These are phyloP conservation scores for Leccinum sublutescens DNA, from an alignment of 768 basidiomycete species.

Conservation along the genomic window DNA sequence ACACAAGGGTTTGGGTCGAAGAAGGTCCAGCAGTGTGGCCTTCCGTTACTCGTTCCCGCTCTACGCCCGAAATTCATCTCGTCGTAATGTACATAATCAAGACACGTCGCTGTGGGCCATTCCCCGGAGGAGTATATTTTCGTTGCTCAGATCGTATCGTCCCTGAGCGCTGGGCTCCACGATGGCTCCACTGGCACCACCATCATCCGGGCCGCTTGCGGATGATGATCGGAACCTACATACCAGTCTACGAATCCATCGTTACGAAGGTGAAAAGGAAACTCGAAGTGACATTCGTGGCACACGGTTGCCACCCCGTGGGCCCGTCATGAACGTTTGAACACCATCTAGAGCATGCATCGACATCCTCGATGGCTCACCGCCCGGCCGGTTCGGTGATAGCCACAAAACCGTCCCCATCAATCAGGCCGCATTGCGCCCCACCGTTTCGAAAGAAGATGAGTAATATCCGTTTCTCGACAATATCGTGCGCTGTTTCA, in stretches of 20 bases:
- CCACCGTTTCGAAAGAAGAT: slow-evolving; percentile 9
- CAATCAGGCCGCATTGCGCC: slow-evolving; percentile 9
- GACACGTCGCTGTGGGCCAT: background rate
- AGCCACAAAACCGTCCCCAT: slow-evolving; percentile 5
- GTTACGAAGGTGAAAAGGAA: slow-evolving; percentile 12
- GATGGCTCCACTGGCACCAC: slow-evolving; percentile 1
- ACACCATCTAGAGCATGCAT: background rate
- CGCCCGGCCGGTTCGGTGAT: slow-evolving; percentile 10
- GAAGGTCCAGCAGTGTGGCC: slow-evolving; percentile 4
- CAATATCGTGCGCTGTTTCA: slow-evolving; percentile 19
- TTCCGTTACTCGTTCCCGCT: slow-evolving; percentile 9
- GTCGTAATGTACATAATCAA: slow-evolving; percentile 10
- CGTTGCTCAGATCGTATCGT: slow-evolving; percentile 12
- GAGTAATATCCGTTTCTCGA: slow-evolving; percentile 24
- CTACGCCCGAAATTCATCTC: slow-evolving; percentile 17
- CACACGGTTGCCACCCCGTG: slow-evolving; percentile 12
- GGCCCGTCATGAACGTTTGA: slow-evolving; percentile 1
- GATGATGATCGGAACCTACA: slow-evolving; percentile 26
- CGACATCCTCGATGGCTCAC: slow-evolving; percentile 7
- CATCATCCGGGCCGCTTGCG: slow-evolving; percentile 12
- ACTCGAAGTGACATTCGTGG: slow-evolving; percentile 2
- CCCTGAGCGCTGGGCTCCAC: background rate
- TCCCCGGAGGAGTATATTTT: slow-evolving; percentile 6
- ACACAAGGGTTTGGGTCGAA: slow-evolving; percentile 2
- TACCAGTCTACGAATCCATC: slow-evolving; percentile 1